phyloP scores from a whole-genome alignment of 192 early-diverging fungal species.

The Entrophospora sp. region DNA sequence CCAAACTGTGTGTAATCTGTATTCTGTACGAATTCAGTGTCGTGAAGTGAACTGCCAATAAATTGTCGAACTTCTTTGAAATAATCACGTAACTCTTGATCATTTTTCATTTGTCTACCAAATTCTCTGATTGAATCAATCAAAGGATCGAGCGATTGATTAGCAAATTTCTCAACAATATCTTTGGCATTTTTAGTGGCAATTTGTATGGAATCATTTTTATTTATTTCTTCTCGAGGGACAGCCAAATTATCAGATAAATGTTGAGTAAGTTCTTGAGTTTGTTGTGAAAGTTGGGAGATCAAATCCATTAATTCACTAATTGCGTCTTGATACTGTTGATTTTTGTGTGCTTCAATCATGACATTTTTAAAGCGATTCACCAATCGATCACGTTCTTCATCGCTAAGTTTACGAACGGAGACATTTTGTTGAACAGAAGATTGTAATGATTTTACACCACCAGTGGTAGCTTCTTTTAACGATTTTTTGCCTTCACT shows the following conservation, averaged over 20 bases:
- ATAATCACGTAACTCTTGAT: slow-evolving; percentile 30
- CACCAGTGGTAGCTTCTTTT: slow-evolving; percentile 23
- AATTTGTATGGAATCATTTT: slow-evolving; percentile 3
- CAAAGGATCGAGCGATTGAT: slow-evolving; percentile 36
- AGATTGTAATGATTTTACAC: slow-evolving; percentile 21
- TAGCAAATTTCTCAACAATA: slow-evolving; percentile 48
- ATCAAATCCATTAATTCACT: slow-evolving; percentile 30
- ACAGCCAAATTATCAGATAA: slow-evolving; percentile 16
- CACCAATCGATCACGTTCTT: slow-evolving; percentile 22
- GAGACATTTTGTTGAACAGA: slow-evolving; percentile 17
- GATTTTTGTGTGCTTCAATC: slow-evolving; percentile 8
- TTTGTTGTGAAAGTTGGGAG: slow-evolving; percentile 19
- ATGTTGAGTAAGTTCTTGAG: slow-evolving; percentile 22
- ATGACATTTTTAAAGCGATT: slow-evolving; percentile 29
- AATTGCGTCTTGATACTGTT: slow-evolving; percentile 35
- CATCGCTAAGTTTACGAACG: slow-evolving; percentile 18
- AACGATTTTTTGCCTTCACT: slow-evolving; percentile 18
- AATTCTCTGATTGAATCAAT: slow-evolving; percentile 29
- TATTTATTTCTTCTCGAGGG: slow-evolving; percentile 3
- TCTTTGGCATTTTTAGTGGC: slow-evolving; percentile 33
- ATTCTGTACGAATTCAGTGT: slow-evolving; percentile 28
- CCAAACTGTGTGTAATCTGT: slow-evolving; percentile 25
- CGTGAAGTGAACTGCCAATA: slow-evolving; percentile 26
- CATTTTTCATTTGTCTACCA: slow-evolving; percentile 22
- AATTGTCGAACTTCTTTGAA: slow-evolving; percentile 28